Evolutionary conservation across 2,329 filamentous ascomycete species (phyloP), one percentile per base, ranked within the genome.

Genomic region (Nannizziopsis arthrosporioides): DNA sequence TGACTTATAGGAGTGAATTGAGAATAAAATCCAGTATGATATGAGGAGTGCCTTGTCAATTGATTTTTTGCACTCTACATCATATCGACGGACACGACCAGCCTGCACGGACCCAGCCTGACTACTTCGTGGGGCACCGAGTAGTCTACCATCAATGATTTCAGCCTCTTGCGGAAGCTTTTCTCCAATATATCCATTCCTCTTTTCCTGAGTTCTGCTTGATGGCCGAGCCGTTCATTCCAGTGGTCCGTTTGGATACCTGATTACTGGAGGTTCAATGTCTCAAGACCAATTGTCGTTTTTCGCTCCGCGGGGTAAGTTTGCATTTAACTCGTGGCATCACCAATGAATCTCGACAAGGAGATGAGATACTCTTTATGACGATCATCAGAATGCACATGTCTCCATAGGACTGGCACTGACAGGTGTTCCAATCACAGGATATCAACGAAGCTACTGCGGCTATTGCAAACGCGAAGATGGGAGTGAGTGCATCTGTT

Each of bases 391-490:
- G 7, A 27, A 27, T 27, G 7, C 22, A 27, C 3, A 27, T 27
- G 7, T 27, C 22, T 7, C 7, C 7, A 27, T 27, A 3, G 22
- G 7, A 27, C 3, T 27, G 7, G 3, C 4, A 27, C 22, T 27
- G 22, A 27, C 7, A 3, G 22, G 7, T 27, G 22, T 27, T 40
- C 19, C 8, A 19, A 5, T 7, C 22, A 19, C 35, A 49, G 41
- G 47, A 35, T 49, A 49, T 32, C 47, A 49, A 32, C 42, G 47
- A 12, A 32, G 47, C 18, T 27, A 40, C 15, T 73, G 70, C 56
- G 70, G 70, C 47, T 73, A 73, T 58, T 73, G 70, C 61, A 69
- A 71, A 59, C 68, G 63, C 39, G 38, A 63, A 17, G 54, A 64
- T 55, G 68, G 68, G 54, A 70, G 70, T 73, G 54, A 63, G 70